Evolutionary conservation across 176 grass and related monocot species (phyloP), one percentile per base, ranked within the genome.

Genomic region (Oryza meyeriana): DNA sequence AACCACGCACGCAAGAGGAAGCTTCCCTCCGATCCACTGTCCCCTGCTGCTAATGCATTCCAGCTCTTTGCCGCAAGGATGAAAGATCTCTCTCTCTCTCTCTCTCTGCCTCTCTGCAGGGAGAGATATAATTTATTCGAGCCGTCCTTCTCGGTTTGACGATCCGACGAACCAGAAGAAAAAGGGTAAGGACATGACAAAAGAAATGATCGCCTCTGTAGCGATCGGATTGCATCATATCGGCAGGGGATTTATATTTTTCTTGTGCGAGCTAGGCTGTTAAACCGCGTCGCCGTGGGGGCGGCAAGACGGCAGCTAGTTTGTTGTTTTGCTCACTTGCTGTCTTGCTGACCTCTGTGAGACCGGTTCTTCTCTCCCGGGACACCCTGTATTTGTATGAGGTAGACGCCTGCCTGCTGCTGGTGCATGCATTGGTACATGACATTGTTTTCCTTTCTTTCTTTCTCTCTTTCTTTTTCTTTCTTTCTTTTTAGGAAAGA

Each of bases 71-170:
- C 88, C 74, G 16, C 25, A 62, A 87, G 84, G 84, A 61, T 82
- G 85, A 82, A 63, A 88, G 61, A 84, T 79, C 76, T 32, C 31
- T 36, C 59, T 35, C 44, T 10, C 44, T 47, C 14, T 47, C 44
- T 47, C 8, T 12, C 42, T 16, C 42, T 45, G 3, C 16, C 13
- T 45, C 5, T 2, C 3, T 17, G 39, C n/a, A 69, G 5, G 0
- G 27, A 41, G 33, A 13, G 59, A 88, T 84, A 69, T 84, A 69
- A 76, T 50, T 30, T 71, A 78, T 67, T 64, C 34, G 34, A 7
- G 79, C 83, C 79, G 88, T 86, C 83, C 66, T 68, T 82, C 81
- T 81, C 77, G 10, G 66, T 73, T 89, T 82, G 88, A 90, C 88
- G 67, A 82, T 82, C 87, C 41, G 35, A 73, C 84, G 77, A 75